A percentile compares a stretch with the other conserved stretches of the same genome.
Evolutionary conservation across 441 rosid genomes (phyloP).

Genomic region (Croton setiger): DNA sequence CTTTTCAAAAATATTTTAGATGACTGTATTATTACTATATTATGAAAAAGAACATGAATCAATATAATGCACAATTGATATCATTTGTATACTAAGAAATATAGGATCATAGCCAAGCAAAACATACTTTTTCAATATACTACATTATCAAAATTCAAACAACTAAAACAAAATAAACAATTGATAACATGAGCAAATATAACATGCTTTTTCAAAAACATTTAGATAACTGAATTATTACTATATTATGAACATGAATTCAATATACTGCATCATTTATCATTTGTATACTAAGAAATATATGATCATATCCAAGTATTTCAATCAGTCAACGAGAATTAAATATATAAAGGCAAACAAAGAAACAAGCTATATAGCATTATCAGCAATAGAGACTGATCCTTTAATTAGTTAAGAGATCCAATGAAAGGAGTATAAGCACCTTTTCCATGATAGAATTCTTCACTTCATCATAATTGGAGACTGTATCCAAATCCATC

Average conservation of each 20-base stretch:
- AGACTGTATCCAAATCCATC: constrained; percentile 77
- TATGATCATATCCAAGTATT: background rate
- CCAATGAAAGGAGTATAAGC: constrained; percentile 24
- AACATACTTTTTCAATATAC: background rate
- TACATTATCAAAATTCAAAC: constrained; percentile 2
- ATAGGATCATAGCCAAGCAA: background rate
- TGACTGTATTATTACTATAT: background rate
- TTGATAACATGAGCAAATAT: constrained; percentile 3
- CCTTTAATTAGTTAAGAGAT: constrained; percentile 18
- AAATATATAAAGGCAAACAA: constrained; percentile 9
- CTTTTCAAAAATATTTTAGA: constrained; percentile 1
- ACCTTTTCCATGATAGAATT: constrained; percentile 79
- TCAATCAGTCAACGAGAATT: background rate
- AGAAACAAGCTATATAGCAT: constrained; percentile 8
- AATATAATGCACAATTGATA: background rate
- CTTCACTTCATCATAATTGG: constrained; percentile 92
- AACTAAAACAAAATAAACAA: constrained; percentile 3
- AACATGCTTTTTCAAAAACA: background rate
- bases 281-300: background rate
- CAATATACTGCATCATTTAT: background rate
- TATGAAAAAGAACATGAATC: constrained; percentile 4
- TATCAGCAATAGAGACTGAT: constrained; percentile 17
- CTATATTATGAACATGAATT: constrained; percentile 3
- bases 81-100: background rate
- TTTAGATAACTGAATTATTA: background rate